Evolutionary conservation across 345 rosid species (phyloP).

Genomic region (Ceriops tagal): DNA sequence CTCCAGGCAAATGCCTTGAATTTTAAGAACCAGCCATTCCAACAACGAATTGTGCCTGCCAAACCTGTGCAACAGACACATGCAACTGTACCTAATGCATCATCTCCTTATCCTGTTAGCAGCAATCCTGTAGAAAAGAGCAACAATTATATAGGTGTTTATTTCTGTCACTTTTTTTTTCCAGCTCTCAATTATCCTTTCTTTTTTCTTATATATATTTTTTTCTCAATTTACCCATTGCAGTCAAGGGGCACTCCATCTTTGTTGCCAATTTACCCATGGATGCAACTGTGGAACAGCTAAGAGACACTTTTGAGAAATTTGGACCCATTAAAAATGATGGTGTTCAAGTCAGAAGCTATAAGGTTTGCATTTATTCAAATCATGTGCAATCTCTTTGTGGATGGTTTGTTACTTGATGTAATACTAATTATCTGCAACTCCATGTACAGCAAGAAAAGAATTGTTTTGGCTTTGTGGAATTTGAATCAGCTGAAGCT

Average conservation of each 20-base stretch:
- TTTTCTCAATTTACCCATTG: constrained; percentile 9
- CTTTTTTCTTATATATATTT: neutral
- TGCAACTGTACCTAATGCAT: constrained; percentile 19
- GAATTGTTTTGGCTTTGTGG: constrained; percentile 79
- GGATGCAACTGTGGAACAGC: constrained; percentile 47
- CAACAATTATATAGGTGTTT: constrained; percentile 36
- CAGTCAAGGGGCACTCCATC: constrained; percentile 53
- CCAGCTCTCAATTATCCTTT: neutral
- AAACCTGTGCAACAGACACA: constrained; percentile 32
- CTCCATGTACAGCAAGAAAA: constrained; percentile 34
- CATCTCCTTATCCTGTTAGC: constrained; percentile 20
- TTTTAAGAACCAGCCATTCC: constrained; percentile 38
- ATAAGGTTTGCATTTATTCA: constrained; percentile 38
- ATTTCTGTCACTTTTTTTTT: neutral
- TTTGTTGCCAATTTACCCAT: constrained; percentile 63
- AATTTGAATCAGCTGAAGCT: constrained; percentile 62
- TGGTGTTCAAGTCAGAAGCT: constrained; percentile 65
- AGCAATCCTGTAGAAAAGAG: constrained; percentile 18
- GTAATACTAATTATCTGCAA: constrained; percentile 1
- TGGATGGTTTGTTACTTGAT: neutral
- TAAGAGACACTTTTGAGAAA: constrained; percentile 34
- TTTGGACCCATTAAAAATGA: constrained; percentile 52
- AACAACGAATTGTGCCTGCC: constrained; percentile 28
- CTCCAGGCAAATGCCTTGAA: constrained; percentile 46
- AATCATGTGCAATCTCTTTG: neutral